Conservation (phyloP, 1,284 basidiomycete genomes). For the Paramarasmius palmivorus region DNA sequence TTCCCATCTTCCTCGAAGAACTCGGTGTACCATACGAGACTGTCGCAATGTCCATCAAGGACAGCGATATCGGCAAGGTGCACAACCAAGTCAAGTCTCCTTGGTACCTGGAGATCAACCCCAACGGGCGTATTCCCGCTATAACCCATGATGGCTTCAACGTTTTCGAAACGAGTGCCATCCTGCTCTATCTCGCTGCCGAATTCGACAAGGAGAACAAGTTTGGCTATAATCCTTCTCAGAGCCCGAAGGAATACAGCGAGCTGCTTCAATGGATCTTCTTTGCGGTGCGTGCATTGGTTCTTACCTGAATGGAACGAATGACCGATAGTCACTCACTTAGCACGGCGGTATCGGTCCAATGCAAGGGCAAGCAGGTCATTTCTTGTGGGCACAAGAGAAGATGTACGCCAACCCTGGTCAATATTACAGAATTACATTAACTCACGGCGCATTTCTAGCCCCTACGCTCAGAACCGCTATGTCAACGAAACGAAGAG, state of each 20-base stretch:
- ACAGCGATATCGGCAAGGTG: slow-evolving; percentile 1
- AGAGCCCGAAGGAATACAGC: slow-evolving; percentile 43
- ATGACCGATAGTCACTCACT: background rate
- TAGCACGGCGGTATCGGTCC: background rate
- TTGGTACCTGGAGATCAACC: slow-evolving; percentile 35
- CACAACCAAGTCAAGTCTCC: slow-evolving; percentile 16
- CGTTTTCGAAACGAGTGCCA: slow-evolving; percentile 62
- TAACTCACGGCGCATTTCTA: background rate
- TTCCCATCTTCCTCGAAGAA: background rate
- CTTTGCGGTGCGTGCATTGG: background rate
- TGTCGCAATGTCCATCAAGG: background rate
- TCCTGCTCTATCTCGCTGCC: slow-evolving; percentile 58
- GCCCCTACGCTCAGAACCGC: slow-evolving; percentile 1
- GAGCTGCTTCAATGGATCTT: slow-evolving; percentile 26
- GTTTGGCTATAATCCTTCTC: slow-evolving; percentile 46
- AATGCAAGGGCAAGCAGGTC: slow-evolving; percentile 2
- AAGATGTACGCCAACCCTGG: background rate
- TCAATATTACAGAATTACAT: background rate
- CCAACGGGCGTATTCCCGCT: slow-evolving; percentile 65
- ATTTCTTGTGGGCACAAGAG: background rate
- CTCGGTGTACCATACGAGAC: background rate
- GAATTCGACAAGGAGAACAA: slow-evolving; percentile 52
- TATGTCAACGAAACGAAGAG: slow-evolving; percentile 5
- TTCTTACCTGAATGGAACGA: background rate
- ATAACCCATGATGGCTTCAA: slow-evolving; percentile 46